Evolutionary conservation across 805 yeast species (phyloP).

Genomic region (Torulaspora quercuum): DNA sequence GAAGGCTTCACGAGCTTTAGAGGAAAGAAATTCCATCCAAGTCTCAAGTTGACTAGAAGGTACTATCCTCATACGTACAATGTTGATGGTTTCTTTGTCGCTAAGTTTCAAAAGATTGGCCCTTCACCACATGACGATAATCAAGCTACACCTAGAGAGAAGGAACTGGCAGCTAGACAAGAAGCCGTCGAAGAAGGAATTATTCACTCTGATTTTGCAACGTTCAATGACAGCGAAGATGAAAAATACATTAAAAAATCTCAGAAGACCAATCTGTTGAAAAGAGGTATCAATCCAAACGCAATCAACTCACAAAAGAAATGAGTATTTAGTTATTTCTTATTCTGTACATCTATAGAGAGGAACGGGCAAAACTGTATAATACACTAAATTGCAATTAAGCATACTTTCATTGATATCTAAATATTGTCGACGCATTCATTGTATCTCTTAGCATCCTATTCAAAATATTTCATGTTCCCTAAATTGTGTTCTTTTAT

Average conservation of each 20-base stretch:
- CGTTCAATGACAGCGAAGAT: slow-evolving; percentile 75
- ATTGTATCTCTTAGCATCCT: too few species aligned
- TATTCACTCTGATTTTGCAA: slow-evolving; percentile 82
- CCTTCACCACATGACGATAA: slow-evolving; percentile 80
- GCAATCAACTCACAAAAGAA: slow-evolving; percentile 21
- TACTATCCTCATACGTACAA: slow-evolving; percentile 98
- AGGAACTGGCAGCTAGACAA: slow-evolving; percentile 74
- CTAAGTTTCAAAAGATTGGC: slow-evolving; percentile 89
- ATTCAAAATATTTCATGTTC: slow-evolving; percentile 40
- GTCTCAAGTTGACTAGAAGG: slow-evolving; percentile 78
- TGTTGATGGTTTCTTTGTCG: slow-evolving; percentile 97
- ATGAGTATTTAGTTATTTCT: slow-evolving; percentile 1
- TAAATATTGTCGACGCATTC: too few species aligned
- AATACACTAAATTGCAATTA: slow-evolving; percentile 8
- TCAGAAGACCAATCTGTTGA: slow-evolving; percentile 59
- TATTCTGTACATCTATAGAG: slow-evolving; percentile 7
- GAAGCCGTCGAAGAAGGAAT: slow-evolving; percentile 80
- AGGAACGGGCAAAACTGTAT: slow-evolving; percentile 10
- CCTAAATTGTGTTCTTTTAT: slow-evolving; percentile 84
- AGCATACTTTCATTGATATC: neutral
- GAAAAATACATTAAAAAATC: slow-evolving; percentile 65
- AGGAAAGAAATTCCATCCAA: slow-evolving; percentile 84
- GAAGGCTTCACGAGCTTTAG: slow-evolving; percentile 92
- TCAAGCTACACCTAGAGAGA: slow-evolving; percentile 84
- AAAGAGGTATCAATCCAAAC: slow-evolving; percentile 71